phyloP scores from a whole-genome alignment of 768 basidiomycete species.

The Coprinopsis sp. region DNA sequence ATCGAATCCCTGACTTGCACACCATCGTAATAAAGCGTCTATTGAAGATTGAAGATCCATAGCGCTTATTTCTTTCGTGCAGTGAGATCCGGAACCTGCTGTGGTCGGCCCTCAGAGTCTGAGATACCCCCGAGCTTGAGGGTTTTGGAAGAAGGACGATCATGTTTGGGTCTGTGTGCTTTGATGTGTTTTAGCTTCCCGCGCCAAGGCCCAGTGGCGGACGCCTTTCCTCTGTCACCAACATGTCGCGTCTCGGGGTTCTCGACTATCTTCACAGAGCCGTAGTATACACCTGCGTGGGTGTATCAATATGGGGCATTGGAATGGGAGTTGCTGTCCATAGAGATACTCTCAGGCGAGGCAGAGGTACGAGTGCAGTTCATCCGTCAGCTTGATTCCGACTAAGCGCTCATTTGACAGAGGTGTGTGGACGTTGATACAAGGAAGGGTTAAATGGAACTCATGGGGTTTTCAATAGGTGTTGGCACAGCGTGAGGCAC shows the following conservation, averaged over 20 bases:
- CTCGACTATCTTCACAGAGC: slow-evolving; percentile 50
- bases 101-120: no score
- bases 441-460: neutral
- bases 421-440: slow-evolving; percentile 21
- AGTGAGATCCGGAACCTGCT: no score
- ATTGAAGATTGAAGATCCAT: slow-evolving; percentile 1
- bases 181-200: no score
- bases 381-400: slow-evolving; percentile 7
- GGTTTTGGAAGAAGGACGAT: no score
- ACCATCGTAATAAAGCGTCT: slow-evolving; percentile 43
- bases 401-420: slow-evolving; percentile 18
- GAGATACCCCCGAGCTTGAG: no score
- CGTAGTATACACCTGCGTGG: slow-evolving; percentile 49
- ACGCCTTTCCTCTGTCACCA: no score
- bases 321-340: slow-evolving; percentile 50
- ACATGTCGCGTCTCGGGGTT: slow-evolving; percentile 16
- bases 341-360: slow-evolving; percentile 46
- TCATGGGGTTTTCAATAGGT: slow-evolving; percentile 18
- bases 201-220: no score
- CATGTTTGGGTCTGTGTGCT: no score
- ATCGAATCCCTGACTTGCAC: slow-evolving; percentile 36
- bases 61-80: no score
- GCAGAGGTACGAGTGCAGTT: slow-evolving; percentile 48
- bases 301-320: slow-evolving; percentile 49
- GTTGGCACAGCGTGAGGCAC: slow-evolving; percentile 28